A percentile compares a stretch with the other conserved stretches of the same genome.
Evolutionary conservation across 1,139 yeast genomes (phyloP).

Genomic region (Taphrina communis): DNA sequence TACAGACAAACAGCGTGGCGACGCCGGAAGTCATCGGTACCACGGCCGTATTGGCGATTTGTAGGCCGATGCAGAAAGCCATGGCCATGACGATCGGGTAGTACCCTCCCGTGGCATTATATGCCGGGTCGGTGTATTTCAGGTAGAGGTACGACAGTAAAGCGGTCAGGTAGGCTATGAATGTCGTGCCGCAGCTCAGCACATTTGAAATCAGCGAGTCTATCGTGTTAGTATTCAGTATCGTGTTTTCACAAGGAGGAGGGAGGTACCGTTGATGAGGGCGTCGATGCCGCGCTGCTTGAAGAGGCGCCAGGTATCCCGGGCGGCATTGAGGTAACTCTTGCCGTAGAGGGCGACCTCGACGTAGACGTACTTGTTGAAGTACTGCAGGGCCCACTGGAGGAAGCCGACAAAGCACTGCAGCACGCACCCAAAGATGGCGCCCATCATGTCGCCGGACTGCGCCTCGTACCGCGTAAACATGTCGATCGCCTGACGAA

Average conservation of each 20-base stretch:
- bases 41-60: conserved; percentile 73
- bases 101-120: conserved; percentile 69
- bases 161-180: conserved; percentile 72
- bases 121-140: conserved; percentile 71
- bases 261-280: conserved; percentile 63
- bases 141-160: conserved; percentile 74
- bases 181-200: conserved; percentile 62
- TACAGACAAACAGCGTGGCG: conserved; percentile 67
- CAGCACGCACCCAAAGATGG: conserved; percentile 61
- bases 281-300: conserved; percentile 85
- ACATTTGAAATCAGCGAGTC: conserved; percentile 30
- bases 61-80: conserved; percentile 75
- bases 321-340: conserved; percentile 74
- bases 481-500: conserved; percentile 60
- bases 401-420: conserved; percentile 69
- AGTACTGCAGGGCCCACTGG: conserved; percentile 82
- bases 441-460: conserved; percentile 63
- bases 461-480: conserved; percentile 62
- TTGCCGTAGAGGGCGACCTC: conserved; percentile 88
- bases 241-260: conserved; percentile 64
- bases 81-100: conserved; percentile 81
- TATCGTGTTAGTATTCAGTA: conserved; percentile 56
- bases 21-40: conserved; percentile 81
- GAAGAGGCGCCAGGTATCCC: conserved; percentile 79
- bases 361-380: conserved; percentile 80